Evolutionary conservation across 2,329 filamentous ascomycete genomes (phyloP), one percentile per base, ranked within the genome.

Genomic region (Paraphoma chrysanthemicola): DNA sequence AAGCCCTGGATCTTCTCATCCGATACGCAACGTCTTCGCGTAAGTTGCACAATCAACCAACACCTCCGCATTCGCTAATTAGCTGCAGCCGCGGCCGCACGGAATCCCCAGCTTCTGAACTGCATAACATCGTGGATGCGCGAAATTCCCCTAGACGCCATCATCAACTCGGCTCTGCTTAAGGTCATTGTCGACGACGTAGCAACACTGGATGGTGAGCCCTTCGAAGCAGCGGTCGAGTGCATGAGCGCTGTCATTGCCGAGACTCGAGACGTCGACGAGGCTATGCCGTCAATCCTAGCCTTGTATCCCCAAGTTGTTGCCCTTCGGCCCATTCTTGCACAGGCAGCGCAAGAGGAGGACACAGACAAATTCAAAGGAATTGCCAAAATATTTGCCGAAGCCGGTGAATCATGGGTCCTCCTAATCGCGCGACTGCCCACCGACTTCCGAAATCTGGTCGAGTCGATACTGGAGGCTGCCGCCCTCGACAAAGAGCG

Each of bases 111-210:
- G 70, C 85, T 99, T 46, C 88, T 98, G 75, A 92, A 97, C 70
- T 98, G 95, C 75, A 93, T 98, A 67, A 96, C 93, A 31, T 97
- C 95, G 3, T 99, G 95, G 95, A 85, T 98, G 65, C 88, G 93
- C 67, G 95, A 99, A 79, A 92, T 99, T 6, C 92, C 94, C 0
- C 86, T 96, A 46, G 85, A 84, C 62, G 89, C 91, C 59, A 88
- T 99, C 62, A 90, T 96, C 64, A 90, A 89, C 67, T 97, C 94
- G 1, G 90, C 93, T 6, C 83, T 99, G 12, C 83, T 99, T 66
- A 87, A 92, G 63, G 83, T 93, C 50, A 86, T 97, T 48, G 87
- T 97, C 71, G 86, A 88, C 63, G 93, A 90, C 6, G 80, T 97
- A 31, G 85, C 90, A 45, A 85, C 87, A 56, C 91, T 96, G 36